These are phyloP conservation scores for Cadophora gregata DNA, from an alignment of 2,329 filamentous ascomycete species.

Conservation along the genomic window DNA sequence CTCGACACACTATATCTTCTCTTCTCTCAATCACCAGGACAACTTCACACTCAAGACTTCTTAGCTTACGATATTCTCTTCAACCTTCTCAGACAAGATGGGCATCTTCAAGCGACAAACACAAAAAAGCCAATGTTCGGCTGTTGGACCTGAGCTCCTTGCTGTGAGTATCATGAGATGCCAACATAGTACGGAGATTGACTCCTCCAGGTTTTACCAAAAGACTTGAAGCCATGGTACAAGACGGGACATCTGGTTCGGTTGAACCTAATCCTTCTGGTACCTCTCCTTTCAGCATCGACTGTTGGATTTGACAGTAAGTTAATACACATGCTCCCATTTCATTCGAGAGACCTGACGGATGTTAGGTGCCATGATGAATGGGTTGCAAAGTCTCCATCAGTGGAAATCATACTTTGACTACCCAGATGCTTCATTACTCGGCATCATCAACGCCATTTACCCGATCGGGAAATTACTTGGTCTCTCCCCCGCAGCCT, in stretches of 20 bases:
- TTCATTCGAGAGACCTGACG: background rate
- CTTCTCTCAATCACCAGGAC: background rate
- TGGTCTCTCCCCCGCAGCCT: conserved; percentile 49
- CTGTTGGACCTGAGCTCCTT: conserved; percentile 6
- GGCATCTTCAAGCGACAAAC: background rate
- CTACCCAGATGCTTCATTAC: conserved; percentile 41
- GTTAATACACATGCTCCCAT: background rate
- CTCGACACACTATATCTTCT: background rate
- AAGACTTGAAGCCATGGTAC: conserved; percentile 14
- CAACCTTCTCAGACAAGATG: background rate
- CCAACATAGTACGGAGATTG: background rate
- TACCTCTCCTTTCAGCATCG: conserved; percentile 31
- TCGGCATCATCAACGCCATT: conserved; percentile 45
- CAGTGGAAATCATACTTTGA: conserved; percentile 46
- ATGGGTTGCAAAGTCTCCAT: conserved; percentile 48
- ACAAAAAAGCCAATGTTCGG: background rate
- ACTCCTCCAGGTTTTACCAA: conserved; percentile 2
- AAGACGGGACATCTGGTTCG: conserved; percentile 27
- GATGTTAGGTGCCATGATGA: conserved; percentile 40
- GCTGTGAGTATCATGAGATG: background rate
- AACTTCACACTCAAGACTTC: background rate
- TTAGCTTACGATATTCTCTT: background rate
- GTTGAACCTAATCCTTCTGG: conserved; percentile 33
- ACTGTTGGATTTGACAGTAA: conserved; percentile 34
- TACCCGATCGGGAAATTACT: conserved; percentile 43